These are phyloP conservation scores for Ophiosphaerella korrae DNA, from an alignment of 2,329 filamentous ascomycete species.

Conservation along the genomic window DNA sequence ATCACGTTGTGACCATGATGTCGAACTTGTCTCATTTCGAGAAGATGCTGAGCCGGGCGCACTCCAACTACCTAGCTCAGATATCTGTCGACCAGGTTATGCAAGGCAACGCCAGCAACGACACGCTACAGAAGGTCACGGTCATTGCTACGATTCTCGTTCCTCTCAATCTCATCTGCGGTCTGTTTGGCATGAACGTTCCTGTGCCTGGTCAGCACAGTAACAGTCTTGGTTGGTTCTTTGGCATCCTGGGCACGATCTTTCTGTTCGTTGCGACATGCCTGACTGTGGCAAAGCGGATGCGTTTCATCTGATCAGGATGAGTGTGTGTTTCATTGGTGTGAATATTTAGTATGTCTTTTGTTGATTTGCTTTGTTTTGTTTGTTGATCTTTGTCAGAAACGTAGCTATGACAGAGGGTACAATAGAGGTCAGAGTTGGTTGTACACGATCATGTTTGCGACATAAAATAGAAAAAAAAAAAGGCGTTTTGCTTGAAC, in stretches of 20 bases:
- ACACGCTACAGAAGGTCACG: conserved; percentile 92
- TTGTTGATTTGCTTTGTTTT: neutral
- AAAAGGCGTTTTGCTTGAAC: conserved; percentile 10
- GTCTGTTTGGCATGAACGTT: conserved; percentile 89
- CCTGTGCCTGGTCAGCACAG: conserved; percentile 66
- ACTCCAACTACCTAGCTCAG: conserved; percentile 95
- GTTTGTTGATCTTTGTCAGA: neutral
- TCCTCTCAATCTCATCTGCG: conserved; percentile 89
- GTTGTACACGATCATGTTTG: conserved; percentile 7
- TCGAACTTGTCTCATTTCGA: conserved; percentile 94
- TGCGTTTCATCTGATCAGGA: conserved; percentile 47
- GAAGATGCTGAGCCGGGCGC: conserved; percentile 92
- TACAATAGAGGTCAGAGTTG: neutral
- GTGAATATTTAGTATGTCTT: neutral
- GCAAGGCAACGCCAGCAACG: conserved; percentile 86
- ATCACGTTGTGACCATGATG: conserved; percentile 99
- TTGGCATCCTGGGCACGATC: conserved; percentile 64
- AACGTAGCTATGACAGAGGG: neutral
- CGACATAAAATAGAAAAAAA: conserved; percentile 9
- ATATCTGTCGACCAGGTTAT: conserved; percentile 89
- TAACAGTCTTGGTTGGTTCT: conserved; percentile 61
- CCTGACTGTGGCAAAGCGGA: conserved; percentile 49
- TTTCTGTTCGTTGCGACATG: conserved; percentile 49
- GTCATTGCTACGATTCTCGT: conserved; percentile 94
- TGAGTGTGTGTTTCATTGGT: neutral